A percentile compares a stretch with the other conserved stretches of the same genome.
Evolutionary conservation across 2,329 filamentous ascomycete genomes (phyloP).

Genomic region (Aspergillus flavus): DNA sequence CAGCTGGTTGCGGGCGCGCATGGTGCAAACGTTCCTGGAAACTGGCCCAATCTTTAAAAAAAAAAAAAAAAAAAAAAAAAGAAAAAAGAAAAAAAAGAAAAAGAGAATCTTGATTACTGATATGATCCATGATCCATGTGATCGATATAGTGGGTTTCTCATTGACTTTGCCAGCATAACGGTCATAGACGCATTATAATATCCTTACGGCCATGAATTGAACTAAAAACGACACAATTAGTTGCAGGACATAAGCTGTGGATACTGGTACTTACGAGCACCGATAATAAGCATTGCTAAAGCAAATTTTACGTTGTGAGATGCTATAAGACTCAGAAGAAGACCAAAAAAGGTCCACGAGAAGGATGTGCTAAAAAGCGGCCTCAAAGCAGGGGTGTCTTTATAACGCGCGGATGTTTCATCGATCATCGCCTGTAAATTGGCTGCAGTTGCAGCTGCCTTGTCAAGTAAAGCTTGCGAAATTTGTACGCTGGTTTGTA

Average conservation of each 20-base stretch:
- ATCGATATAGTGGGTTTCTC: not conserved
- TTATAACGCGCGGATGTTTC: slow-evolving; percentile 29
- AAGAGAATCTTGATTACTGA: not conserved
- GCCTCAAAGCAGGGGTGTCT: slow-evolving; percentile 18
- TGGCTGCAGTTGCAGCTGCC: slow-evolving; percentile 29
- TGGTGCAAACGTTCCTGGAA: not conserved
- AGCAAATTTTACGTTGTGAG: slow-evolving; percentile 27
- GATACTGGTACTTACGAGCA: slow-evolving; percentile 11
- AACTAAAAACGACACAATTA: not conserved
- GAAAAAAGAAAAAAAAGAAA: not conserved
- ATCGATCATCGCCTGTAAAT: slow-evolving; percentile 36
- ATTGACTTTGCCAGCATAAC: not conserved
- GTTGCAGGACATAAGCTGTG: not conserved
- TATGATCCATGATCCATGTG: not conserved
- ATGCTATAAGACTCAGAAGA: slow-evolving; percentile 27
- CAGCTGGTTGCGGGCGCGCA: not conserved
- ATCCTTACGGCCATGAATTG: not conserved
- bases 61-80: not conserved
- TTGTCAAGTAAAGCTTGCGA: slow-evolving; percentile 37
- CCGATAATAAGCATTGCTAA: slow-evolving; percentile 23
- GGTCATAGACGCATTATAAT: not conserved
- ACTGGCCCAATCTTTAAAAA: not conserved
- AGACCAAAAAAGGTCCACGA: slow-evolving; percentile 29
- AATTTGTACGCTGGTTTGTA: slow-evolving; percentile 30
- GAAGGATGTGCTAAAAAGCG: slow-evolving; percentile 21